A percentile compares a stretch with the other conserved stretches of the same genome.
These are phyloP conservation scores for Tremella mesenterica DNA, from an alignment of 768 basidiomycete genomes.

Conservation along the genomic window DNA sequence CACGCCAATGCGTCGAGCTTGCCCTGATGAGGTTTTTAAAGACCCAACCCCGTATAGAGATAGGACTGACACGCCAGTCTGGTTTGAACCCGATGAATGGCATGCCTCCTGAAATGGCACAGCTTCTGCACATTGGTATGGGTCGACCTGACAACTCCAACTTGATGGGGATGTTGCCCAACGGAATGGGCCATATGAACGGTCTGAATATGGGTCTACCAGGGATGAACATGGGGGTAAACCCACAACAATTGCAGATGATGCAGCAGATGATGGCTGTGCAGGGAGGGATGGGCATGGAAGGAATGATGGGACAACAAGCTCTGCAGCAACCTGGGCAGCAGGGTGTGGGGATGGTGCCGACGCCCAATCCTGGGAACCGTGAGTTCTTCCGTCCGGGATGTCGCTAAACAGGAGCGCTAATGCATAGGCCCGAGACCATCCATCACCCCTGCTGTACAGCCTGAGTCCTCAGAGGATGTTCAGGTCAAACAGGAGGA, in stretches of 20 bases:
- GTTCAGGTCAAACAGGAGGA: constrained; percentile 30
- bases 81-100: neutral
- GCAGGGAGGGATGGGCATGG: constrained; percentile 64
- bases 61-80: neutral
- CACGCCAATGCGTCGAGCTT: neutral
- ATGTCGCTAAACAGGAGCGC: neutral
- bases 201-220: constrained; percentile 59
- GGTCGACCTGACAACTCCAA: constrained; percentile 16
- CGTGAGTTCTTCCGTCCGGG: neutral
- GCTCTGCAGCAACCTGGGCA: constrained; percentile 46
- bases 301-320: constrained; percentile 52
- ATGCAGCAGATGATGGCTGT: constrained; percentile 51
- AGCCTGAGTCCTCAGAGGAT: neutral
- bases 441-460: constrained; percentile 2
- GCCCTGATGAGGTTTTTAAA: neutral
- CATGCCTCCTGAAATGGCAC: neutral
- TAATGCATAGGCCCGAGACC: constrained; percentile 1
- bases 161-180: constrained; percentile 17
- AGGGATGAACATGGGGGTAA: constrained; percentile 47
- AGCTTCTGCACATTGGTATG: constrained; percentile 15
- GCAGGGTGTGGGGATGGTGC: neutral
- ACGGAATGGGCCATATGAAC: constrained; percentile 19
- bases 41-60: neutral
- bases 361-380: neutral
- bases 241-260: constrained; percentile 64